Conservation (phyloP, 2,329 filamentous ascomycete genomes). For the Albophoma yamanashiensis region DNA sequence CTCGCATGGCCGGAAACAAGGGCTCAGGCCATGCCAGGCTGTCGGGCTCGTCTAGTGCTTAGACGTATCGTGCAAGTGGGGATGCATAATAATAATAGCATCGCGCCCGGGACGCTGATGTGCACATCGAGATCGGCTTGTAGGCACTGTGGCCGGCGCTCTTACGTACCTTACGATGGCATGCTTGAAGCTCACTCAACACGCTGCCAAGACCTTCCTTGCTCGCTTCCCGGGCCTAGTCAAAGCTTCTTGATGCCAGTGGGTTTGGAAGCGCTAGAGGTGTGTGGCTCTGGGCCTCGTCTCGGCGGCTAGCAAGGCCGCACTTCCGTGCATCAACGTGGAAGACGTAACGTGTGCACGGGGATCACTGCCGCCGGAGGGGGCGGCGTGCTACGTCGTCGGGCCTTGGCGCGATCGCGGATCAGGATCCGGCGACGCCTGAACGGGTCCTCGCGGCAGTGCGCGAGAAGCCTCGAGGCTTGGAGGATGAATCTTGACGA, state of each 20-base stretch:
- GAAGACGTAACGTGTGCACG: not conserved
- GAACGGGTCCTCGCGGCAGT: no score
- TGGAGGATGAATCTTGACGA: not conserved
- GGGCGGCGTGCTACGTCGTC: not conserved
- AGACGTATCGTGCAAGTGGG: not conserved
- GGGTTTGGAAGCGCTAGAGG: no score
- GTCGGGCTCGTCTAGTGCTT: not conserved
- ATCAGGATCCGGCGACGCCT: not conserved
- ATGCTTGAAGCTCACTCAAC: no score
- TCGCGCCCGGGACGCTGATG: no score
- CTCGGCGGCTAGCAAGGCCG: not conserved
- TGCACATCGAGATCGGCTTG: no score
- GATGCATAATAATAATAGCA: not conserved
- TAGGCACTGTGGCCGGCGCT: no score
- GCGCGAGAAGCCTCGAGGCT: not conserved
- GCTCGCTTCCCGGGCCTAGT: not conserved
- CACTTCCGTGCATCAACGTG: not conserved
- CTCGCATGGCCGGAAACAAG: not conserved
- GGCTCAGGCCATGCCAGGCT: no score
- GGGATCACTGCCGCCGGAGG: not conserved
- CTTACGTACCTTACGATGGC: no score
- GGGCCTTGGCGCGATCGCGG: not conserved
- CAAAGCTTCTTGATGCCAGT: not conserved
- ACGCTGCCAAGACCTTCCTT: no score
- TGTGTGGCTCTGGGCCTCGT: no score